These are phyloP conservation scores for Apiotrichum akiyoshidainum DNA, from an alignment of 1,284 basidiomycete genomes.

Conservation along the genomic window DNA sequence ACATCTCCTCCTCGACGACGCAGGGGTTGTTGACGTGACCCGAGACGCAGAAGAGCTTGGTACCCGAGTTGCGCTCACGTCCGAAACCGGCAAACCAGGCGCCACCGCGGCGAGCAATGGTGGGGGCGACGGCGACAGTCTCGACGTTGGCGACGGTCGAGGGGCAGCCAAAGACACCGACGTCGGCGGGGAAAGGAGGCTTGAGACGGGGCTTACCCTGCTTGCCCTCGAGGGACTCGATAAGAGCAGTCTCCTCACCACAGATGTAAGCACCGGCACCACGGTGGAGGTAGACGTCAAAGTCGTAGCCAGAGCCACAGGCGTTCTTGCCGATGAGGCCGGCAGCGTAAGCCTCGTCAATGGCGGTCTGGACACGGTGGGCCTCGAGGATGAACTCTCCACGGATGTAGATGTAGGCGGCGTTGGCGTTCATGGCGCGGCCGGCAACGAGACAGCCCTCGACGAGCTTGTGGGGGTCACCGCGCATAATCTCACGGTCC, in stretches of 20 bases:
- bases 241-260: conserved; percentile 96
- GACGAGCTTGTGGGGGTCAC: conserved; percentile 96
- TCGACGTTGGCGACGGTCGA: conserved; percentile 98
- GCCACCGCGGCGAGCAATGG: conserved; percentile 86
- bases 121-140: conserved; percentile 95
- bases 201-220: conserved; percentile 97
- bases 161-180: conserved; percentile 93
- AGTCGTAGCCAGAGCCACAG: conserved; percentile 86
- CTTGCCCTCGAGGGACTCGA: conserved; percentile 94
- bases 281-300: conserved; percentile 96
- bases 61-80: conserved; percentile 87
- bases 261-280: conserved; percentile 98
- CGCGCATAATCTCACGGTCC: conserved; percentile 95
- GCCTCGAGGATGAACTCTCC: conserved; percentile 98
- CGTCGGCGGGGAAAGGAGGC: conserved; percentile 99
- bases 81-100: conserved; percentile 95
- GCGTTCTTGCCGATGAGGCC: conserved; percentile 92
- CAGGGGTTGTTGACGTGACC: conserved; percentile 99
- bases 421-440: conserved; percentile 93
- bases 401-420: conserved; percentile 97
- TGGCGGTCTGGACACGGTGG: conserved; percentile 86
- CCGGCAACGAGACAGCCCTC: conserved; percentile 97
- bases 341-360: conserved; percentile 88
- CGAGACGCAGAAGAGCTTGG: conserved; percentile 92
- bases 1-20: conserved; percentile 99